Conservation (phyloP, 75 land plant genomes). For the Pinus taeda region DNA sequence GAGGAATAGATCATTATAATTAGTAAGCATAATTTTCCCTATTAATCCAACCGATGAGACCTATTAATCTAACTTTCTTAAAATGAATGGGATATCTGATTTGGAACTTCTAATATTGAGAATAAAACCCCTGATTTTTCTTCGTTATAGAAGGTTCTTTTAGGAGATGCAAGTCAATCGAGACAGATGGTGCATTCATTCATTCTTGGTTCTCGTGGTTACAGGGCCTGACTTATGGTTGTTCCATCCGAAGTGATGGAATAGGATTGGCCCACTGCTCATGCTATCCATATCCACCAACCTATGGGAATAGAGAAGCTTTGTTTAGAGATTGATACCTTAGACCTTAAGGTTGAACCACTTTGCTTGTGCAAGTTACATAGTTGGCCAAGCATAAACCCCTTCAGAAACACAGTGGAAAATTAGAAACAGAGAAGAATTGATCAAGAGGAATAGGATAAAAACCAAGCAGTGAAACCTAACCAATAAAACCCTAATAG, state of each 20-base stretch:
- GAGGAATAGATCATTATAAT: background rate
- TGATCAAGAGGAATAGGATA: no score
- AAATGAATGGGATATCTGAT: background rate
- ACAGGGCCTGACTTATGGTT: background rate
- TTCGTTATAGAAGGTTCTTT: background rate
- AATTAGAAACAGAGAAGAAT: background rate
- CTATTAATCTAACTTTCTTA: background rate
- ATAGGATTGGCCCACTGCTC: background rate
- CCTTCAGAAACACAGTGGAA: background rate
- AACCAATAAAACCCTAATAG: no score
- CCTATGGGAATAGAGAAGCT: background rate
- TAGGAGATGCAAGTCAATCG: background rate
- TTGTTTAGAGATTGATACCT: background rate
- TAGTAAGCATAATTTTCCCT: background rate
- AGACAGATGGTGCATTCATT: background rate
- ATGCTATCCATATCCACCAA: background rate
- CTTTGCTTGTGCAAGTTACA: background rate
- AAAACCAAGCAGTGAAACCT: no score
- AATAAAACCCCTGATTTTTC: background rate
- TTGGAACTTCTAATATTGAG: background rate
- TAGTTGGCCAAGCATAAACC: background rate
- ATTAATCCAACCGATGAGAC: background rate
- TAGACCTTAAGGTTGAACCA: background rate
- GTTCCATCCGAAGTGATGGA: background rate
- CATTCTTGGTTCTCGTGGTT: background rate